These are phyloP conservation scores for Colletotrichum coccodes DNA, from an alignment of 2,329 filamentous ascomycete genomes.

Conservation along the genomic window DNA sequence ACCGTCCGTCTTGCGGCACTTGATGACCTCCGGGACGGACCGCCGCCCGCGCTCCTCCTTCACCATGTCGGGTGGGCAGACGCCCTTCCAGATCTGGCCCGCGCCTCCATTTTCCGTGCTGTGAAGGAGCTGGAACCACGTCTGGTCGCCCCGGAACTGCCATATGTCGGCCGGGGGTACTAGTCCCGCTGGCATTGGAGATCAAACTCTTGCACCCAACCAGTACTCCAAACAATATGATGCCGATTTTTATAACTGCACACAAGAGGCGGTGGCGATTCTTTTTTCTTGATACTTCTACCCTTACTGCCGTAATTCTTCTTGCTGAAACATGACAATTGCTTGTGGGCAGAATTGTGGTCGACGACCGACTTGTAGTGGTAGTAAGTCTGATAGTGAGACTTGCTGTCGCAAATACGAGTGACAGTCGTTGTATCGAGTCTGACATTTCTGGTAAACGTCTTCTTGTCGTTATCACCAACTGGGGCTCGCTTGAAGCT, in stretches of 20 bases:
- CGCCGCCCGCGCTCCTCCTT: background rate
- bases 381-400: constrained; percentile 34
- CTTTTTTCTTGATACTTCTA: too few species aligned
- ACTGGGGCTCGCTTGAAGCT: background rate
- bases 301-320: too few species aligned
- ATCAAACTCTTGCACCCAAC: background rate
- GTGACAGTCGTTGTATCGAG: too few species aligned
- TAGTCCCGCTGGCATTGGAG: background rate
- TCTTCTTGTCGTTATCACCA: background rate
- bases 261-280: too few species aligned
- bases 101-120: constrained; percentile 11
- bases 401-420: too few species aligned
- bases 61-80: too few species aligned
- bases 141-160: background rate
- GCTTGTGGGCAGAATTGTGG: background rate
- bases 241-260: background rate
- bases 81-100: background rate
- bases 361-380: constrained; percentile 37
- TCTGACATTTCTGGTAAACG: too few species aligned
- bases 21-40: background rate
- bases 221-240: background rate
- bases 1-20: background rate
- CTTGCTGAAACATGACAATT: too few species aligned
- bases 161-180: background rate
- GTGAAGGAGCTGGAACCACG: constrained; percentile 20